Evolutionary conservation across 495 filamentous ascomycete genomes (phyloP).

Genomic region (Hypomontagnella submonticulosa): DNA sequence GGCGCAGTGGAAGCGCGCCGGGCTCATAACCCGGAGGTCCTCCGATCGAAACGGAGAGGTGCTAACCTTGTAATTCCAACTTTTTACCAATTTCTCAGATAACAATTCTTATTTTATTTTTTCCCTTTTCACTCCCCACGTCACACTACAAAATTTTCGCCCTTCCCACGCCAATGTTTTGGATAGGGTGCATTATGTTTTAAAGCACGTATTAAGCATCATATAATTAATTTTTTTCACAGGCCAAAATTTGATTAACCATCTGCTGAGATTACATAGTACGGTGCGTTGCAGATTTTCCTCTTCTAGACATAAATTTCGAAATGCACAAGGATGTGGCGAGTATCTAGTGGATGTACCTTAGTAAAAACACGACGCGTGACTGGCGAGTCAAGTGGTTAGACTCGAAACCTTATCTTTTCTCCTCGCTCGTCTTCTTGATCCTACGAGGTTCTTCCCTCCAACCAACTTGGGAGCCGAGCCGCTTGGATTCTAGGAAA

Average conservation of each 20-base stretch:
- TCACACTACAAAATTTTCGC: too few species aligned
- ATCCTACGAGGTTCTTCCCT: constrained; percentile 4
- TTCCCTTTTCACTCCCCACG: background rate
- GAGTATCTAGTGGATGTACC: background rate
- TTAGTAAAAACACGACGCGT: constrained; percentile 4
- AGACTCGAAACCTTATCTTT: background rate
- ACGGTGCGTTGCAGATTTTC: background rate
- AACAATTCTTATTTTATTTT: constrained; percentile 10
- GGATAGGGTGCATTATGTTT: too few species aligned
- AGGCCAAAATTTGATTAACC: too few species aligned
- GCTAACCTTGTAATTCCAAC: constrained; percentile 48
- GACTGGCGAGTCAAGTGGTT: background rate
- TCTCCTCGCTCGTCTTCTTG: background rate
- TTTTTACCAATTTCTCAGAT: constrained; percentile 21
- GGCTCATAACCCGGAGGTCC: constrained; percentile 67
- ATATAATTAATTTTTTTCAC: too few species aligned
- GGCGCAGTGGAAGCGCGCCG: constrained; percentile 67
- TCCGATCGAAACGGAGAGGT: constrained; percentile 65
- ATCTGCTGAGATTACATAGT: too few species aligned
- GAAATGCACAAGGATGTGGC: background rate
- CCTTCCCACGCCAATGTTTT: too few species aligned
- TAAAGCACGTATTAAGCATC: too few species aligned
- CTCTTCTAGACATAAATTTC: background rate
- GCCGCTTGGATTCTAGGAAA: constrained; percentile 13
- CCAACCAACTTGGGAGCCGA: background rate